These are phyloP conservation scores for Adansonia rubrostipa DNA, from an alignment of 441 rosid genomes.

Conservation along the genomic window DNA sequence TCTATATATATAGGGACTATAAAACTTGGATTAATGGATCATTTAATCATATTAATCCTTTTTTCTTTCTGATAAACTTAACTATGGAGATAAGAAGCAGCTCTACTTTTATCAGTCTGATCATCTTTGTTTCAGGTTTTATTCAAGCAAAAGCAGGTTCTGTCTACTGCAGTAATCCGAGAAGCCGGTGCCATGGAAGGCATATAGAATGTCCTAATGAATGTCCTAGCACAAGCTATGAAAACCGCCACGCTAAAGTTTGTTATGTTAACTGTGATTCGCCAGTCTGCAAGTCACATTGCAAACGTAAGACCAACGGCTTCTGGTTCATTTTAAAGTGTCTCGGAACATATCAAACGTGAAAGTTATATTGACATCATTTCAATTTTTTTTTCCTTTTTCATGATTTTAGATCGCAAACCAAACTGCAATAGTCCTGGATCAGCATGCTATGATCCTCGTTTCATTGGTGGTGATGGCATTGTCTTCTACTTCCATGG, in stretches of 20 bases:
- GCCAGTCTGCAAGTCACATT: slow-evolving; percentile 57
- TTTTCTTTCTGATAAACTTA: background rate
- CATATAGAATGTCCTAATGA: background rate
- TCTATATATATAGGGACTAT: slow-evolving; percentile 14
- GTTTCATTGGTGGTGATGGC: slow-evolving; percentile 81
- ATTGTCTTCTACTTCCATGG: slow-evolving; percentile 74
- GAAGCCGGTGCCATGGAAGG: background rate
- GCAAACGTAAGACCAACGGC: slow-evolving; percentile 46
- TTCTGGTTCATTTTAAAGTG: background rate
- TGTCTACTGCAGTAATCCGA: background rate
- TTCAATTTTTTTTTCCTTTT: background rate
- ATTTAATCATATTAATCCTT: background rate
- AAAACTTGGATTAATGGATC: background rate
- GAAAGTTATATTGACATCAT: background rate
- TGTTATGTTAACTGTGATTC: slow-evolving; percentile 55
- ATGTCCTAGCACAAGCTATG: background rate
- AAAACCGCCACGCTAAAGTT: slow-evolving; percentile 41
- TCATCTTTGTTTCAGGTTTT: slow-evolving; percentile 28
- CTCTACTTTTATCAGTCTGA: background rate
- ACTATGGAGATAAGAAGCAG: slow-evolving; percentile 23
- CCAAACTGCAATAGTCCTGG: slow-evolving; percentile 58
- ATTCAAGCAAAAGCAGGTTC: slow-evolving; percentile 25
- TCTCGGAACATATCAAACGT: background rate
- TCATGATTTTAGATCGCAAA: slow-evolving; percentile 42
- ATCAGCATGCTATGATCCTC: slow-evolving; percentile 69